phyloP scores from a whole-genome alignment of 2,329 filamentous ascomycete species.

The Scedosporium dehoogii region DNA sequence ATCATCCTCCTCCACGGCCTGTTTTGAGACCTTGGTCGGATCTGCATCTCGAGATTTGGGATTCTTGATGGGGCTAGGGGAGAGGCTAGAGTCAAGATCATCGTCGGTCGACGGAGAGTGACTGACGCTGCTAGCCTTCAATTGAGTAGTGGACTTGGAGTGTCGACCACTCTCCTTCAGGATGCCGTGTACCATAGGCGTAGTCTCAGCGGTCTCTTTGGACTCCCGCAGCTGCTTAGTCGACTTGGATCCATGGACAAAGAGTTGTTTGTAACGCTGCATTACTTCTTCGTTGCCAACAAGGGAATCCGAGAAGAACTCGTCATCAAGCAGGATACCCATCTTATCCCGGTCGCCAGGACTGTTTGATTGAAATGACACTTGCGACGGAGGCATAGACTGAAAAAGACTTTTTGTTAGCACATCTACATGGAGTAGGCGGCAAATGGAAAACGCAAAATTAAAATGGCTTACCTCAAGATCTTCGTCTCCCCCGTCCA shows the following conservation, averaged over 20 bases:
- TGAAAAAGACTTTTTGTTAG: not conserved
- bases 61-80: not conserved
- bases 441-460: not conserved
- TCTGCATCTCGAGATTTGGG: not conserved
- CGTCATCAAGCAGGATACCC: not conserved
- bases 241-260: not conserved
- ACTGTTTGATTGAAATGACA: not conserved
- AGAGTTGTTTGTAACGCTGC: not conserved
- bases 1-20: not conserved
- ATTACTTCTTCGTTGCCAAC: not conserved
- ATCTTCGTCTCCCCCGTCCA: constrained; percentile 7
- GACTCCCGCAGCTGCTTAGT: not conserved
- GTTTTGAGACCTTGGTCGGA: not conserved
- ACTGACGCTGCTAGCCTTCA: not conserved
- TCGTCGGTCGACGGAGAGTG: not conserved
- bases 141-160: not conserved
- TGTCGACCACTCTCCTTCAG: not conserved
- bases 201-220: not conserved
- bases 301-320: not conserved
- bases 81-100: not conserved
- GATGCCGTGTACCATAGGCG: not conserved
- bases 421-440: not conserved
- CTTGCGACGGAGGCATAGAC: not conserved
- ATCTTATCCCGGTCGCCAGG: not conserved
- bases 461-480: not conserved